phyloP scores from a whole-genome alignment of 2,329 filamentous ascomycete species.

The Clarireedia paspali region DNA sequence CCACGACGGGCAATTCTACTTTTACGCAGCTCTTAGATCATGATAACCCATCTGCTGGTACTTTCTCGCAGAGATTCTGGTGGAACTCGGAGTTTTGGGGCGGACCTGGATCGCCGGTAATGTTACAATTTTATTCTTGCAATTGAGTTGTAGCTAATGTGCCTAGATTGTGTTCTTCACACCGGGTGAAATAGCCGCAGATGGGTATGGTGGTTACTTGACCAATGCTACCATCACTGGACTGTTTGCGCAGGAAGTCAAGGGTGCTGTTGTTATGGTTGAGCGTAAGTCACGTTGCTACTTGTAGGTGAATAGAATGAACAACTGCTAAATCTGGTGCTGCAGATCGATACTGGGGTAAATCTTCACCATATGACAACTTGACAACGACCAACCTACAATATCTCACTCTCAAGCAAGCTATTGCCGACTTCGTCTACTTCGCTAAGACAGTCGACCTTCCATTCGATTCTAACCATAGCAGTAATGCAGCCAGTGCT shows the following conservation, averaged over 20 bases:
- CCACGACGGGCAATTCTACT: slow-evolving; percentile 20
- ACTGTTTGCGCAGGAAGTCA: slow-evolving; percentile 42
- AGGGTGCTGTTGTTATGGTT: slow-evolving; percentile 45
- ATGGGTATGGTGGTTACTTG: slow-evolving; percentile 41
- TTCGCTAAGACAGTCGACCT: slow-evolving; percentile 46
- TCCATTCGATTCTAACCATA: slow-evolving; percentile 42
- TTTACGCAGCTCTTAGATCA: slow-evolving; percentile 50
- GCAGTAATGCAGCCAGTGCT: slow-evolving; percentile 42
- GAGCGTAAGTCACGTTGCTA: slow-evolving; percentile 36
- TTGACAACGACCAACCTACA: slow-evolving; percentile 46
- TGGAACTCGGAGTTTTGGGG: slow-evolving; percentile 44
- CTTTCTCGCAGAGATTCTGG: slow-evolving; percentile 47
- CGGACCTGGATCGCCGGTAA: slow-evolving; percentile 46
- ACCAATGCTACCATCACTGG: slow-evolving; percentile 43
- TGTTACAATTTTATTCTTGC: slow-evolving; percentile 7
- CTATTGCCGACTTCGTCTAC: slow-evolving; percentile 44
- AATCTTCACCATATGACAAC: slow-evolving; percentile 43
- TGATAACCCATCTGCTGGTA: slow-evolving; percentile 44
- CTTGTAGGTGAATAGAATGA: background rate
- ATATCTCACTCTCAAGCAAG: slow-evolving; percentile 45
- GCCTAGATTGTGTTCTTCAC: slow-evolving; percentile 41
- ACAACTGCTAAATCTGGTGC: background rate
- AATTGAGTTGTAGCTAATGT: background rate
- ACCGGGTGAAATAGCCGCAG: slow-evolving; percentile 43
- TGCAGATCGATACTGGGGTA: slow-evolving; percentile 49